phyloP scores from a whole-genome alignment of 495 filamentous ascomycete genomes.

The Hypoxylon cercidicola region DNA sequence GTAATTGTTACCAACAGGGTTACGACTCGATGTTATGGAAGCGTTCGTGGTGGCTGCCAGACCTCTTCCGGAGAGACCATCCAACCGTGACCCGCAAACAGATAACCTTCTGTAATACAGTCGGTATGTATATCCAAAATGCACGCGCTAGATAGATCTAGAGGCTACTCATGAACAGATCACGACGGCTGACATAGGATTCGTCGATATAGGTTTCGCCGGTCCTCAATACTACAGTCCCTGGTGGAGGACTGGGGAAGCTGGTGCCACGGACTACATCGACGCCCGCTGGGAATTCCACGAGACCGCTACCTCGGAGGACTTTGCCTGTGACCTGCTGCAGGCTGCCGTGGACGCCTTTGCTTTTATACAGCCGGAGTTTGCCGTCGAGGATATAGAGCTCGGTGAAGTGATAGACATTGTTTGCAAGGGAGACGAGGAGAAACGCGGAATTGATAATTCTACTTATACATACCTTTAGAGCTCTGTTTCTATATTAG shows the following conservation, averaged over 20 bases:
- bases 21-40: not conserved
- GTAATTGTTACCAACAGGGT: not conserved
- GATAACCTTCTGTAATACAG: conserved; percentile 2
- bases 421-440: not conserved
- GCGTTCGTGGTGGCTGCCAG: conserved; percentile 1
- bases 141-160: not conserved
- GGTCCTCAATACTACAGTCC: conserved; percentile 1
- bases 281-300: conserved; percentile 4
- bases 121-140: not conserved
- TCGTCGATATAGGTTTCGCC: not conserved
- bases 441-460: not conserved
- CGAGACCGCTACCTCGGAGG: not conserved
- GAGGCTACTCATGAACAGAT: not conserved
- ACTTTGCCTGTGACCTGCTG: not conserved
- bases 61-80: not conserved
- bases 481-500: no score
- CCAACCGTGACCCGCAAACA: not conserved
- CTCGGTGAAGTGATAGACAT: conserved; percentile 1
- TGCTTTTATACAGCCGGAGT: not conserved
- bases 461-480: no score
- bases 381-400: not conserved
- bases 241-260: not conserved
- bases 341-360: conserved; percentile 3
- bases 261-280: conserved; percentile 2
- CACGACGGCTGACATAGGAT: not conserved